Evolutionary conservation across 495 filamentous ascomycete species (phyloP), one percentile per base, ranked within the genome.

Genomic region (Podospora australis): DNA sequence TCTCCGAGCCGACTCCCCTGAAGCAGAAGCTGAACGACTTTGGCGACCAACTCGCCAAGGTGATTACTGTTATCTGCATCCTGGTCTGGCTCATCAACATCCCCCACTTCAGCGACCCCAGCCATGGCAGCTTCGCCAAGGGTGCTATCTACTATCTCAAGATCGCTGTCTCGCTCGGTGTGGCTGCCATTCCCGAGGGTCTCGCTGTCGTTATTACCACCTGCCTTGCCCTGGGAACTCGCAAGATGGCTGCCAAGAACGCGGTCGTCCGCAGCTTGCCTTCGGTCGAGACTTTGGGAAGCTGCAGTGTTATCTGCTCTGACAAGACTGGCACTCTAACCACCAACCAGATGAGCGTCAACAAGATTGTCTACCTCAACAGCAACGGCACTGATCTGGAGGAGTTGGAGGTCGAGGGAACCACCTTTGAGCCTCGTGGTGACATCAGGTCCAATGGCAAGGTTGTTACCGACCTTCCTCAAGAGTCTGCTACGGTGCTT

Each of bases 21-120:
- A 99, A 99, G 73, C 86, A 97, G 71, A 99, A 99, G 73, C 72
- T 99, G 48, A 96, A 99, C 60, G 89, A 97, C 60, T 99, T 99
- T 60, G 94, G 94, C 44, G 94, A 99, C 64, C 82, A 82, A 70
- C 74, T 99, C 42, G 94, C 94, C 43, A 99, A 97, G 72, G 94
- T 97, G 44, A 99, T 99, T 53, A 96, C 89, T 4, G 81, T 90
- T 49, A 99, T 99, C 57, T 99, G 94, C 68, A 68, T 96, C 52
- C 68, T 95, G 39, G 94, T 99, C 47, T 99, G 94, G 94, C 71
- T 96, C 39, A 99, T 99, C 75, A 99, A 99, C 71, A 85, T 96
- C 52, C 83, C 84, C 51, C 86, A 99, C 69, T 99, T 99, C 77
- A 90, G 81, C 60, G 94, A 99, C 62, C 88, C 88, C 17, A 80